Evolutionary conservation across 2,329 filamentous ascomycete genomes (phyloP).

Genomic region (Diaporthe velutina): DNA sequence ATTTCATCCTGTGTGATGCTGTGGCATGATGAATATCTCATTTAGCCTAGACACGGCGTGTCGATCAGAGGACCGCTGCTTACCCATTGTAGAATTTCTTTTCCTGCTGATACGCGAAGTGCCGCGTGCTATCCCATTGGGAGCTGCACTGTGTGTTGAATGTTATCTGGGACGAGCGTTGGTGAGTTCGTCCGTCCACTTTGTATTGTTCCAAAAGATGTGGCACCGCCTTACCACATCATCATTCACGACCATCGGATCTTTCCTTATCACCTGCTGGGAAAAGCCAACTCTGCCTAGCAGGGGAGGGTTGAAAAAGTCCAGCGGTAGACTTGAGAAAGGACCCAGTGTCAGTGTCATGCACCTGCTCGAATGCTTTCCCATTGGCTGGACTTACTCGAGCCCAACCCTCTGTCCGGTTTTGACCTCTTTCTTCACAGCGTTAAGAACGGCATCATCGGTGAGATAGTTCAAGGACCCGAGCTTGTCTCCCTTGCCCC

Average conservation of each 20-base stretch:
- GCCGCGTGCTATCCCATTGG: conserved; percentile 1
- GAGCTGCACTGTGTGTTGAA: conserved; percentile 15
- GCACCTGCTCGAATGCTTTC: neutral
- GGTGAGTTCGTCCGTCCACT: neutral
- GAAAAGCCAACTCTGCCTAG: neutral
- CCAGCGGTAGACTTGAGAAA: neutral
- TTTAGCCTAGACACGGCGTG: neutral
- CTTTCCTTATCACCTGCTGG: neutral
- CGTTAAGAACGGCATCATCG: neutral
- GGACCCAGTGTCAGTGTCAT: neutral
- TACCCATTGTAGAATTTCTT: conserved; percentile 12
- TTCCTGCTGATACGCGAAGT: neutral
- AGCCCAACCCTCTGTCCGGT: conserved; percentile 5
- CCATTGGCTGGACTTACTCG: neutral
- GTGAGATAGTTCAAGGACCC: conserved; percentile 13
- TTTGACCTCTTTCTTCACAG: neutral
- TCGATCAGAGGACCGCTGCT: neutral
- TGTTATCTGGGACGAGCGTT: neutral
- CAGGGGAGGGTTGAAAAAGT: conserved; percentile 11
- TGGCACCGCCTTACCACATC: neutral
- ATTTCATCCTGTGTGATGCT: conserved; percentile 11
- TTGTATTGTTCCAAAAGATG: neutral
- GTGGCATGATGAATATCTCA: neutral
- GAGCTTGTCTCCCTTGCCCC: neutral
- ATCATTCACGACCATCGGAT: conserved; percentile 2